Evolutionary conservation across 805 yeast genomes (phyloP), one percentile per base, ranked within the genome.

Genomic region (Brettanomyces naardenensis): DNA sequence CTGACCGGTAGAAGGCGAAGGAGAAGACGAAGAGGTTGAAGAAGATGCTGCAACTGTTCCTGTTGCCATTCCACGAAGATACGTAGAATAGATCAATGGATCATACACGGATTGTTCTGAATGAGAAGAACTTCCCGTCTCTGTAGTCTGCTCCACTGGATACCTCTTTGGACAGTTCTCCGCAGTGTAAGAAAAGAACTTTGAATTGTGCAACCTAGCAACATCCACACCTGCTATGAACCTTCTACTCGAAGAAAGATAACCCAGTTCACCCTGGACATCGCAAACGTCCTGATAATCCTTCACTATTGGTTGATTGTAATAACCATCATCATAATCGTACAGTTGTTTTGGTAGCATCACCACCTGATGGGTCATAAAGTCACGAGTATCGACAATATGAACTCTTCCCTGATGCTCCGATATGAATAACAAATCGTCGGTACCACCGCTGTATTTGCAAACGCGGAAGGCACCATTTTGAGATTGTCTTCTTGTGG

Each of bases 391-490:
- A 55, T 89, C 96, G 20, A 89, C 65, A 40, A 88, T 65, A 59
- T 89, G 97, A 3, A 89, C 83, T 38, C 95, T 68, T 0, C 95
- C 94, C 37, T 78, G 81, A 49, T 89, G 95, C 55, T 89, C 97
- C 38, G 82, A 72, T 3, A 89, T 68, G 37, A 83, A 73, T 40
- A 89, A 62, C 42, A 87, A 58, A 57, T 89, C 95, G 48, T 81
- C 89, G 13, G 81, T 65, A 4, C 85, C 80, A 27, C 70, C 65
- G 19, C 83, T 66, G 46, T 75, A 79, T 53, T 78, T 77, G 33
- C 59, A 54, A 19, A 61, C 60, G 21, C 68, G 49, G 44, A 57
- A 65, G 42, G 61, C 66, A 40, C 58, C 71, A 49, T 46, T 44
- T 25, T 70, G 65, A 31, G 70, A 62, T 46, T 66, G 65, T 46